A percentile compares a stretch with the other conserved stretches of the same genome.
These are phyloP conservation scores for Camelina neglecta DNA, from an alignment of 345 rosid species.

Conservation along the genomic window DNA sequence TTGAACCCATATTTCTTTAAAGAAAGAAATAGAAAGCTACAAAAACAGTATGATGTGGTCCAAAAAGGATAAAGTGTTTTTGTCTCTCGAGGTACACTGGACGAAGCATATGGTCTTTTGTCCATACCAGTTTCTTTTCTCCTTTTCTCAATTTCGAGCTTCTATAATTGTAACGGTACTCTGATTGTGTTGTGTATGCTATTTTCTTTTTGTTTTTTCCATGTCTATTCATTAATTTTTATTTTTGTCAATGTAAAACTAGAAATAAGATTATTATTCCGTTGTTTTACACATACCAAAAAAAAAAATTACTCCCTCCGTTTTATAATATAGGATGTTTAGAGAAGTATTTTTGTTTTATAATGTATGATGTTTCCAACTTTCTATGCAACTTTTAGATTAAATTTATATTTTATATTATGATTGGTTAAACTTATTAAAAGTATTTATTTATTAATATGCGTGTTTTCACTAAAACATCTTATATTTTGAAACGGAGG, in stretches of 20 bases:
- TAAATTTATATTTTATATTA: no score
- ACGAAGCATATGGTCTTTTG: slow-evolving; percentile 41
- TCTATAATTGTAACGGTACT: slow-evolving; percentile 37
- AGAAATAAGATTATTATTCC: background rate
- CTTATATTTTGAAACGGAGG: no score
- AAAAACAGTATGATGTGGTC: slow-evolving; percentile 44
- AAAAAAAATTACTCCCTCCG: no score
- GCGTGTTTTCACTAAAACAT: no score
- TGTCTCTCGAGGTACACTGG: slow-evolving; percentile 40
- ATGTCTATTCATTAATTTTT: background rate
- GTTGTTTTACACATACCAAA: no score
- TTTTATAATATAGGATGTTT: no score
- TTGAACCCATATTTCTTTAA: background rate
- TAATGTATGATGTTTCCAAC: no score
- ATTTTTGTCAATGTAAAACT: background rate
- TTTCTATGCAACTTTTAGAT: no score
- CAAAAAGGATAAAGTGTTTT: slow-evolving; percentile 37
- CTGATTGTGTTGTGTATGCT: background rate
- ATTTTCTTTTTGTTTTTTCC: background rate
- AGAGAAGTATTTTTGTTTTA: no score
- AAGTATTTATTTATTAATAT: no score
- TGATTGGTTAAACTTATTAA: no score
- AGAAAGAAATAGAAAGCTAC: slow-evolving; percentile 23
- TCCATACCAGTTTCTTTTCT: slow-evolving; percentile 27
- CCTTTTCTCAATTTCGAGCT: slow-evolving; percentile 39